Conservation (phyloP, 306 rosid species). For the Crataegus laevigata region DNA sequence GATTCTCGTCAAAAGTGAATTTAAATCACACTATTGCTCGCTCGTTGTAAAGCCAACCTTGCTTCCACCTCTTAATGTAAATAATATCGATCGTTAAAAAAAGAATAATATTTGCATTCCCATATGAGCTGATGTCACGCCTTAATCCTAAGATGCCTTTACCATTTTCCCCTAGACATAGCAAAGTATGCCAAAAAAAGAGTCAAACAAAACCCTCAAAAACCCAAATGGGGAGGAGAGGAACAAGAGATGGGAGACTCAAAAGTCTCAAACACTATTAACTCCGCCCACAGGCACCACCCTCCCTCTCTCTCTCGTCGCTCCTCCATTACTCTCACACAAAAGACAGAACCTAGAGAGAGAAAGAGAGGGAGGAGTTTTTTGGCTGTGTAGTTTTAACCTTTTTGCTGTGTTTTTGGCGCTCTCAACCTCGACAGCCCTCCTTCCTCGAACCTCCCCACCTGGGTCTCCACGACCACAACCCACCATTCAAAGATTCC, state of each 20-base stretch:
- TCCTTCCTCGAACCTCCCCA: background rate
- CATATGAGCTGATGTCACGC: no score
- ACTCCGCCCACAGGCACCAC: no score
- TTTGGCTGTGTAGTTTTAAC: background rate
- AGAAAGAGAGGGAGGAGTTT: background rate
- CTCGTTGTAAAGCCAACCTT: accelerated
- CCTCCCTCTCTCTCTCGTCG: no score
- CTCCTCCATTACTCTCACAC: background rate
- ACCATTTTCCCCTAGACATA: no score
- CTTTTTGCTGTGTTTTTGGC: background rate
- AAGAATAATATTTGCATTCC: no score
- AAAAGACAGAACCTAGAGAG: background rate
- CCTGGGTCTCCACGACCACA: background rate
- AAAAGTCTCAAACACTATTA: no score
- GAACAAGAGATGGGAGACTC: background rate
- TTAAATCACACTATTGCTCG: no score
- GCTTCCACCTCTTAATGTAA: accelerated
- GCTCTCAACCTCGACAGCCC: background rate
- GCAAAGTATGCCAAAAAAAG: background rate
- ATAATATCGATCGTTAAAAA: no score
- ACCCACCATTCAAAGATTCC: slow-evolving; percentile 5
- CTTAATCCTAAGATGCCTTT: no score
- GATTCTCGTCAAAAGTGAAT: accelerated
- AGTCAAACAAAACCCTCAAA: background rate
- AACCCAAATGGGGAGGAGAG: background rate